phyloP scores from a whole-genome alignment of 1,284 basidiomycete species.

The Coniophora puteana region DNA sequence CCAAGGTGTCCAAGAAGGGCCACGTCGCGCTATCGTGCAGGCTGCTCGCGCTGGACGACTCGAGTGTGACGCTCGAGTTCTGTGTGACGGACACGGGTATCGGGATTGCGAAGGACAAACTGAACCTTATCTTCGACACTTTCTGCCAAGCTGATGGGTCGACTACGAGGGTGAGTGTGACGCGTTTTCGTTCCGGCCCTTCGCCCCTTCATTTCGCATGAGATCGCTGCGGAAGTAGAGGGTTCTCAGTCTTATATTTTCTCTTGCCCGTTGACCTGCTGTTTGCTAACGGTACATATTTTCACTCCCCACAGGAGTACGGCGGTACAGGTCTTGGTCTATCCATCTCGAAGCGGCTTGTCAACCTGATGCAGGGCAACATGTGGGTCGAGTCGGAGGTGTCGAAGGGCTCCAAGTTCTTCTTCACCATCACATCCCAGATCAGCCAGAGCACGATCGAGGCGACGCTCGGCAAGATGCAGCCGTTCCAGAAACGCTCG shows the following conservation, averaged over 20 bases:
- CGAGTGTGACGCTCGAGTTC: constrained; percentile 90
- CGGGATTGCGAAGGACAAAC: constrained; percentile 98
- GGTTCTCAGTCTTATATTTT: constrained; percentile 9
- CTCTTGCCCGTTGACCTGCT: constrained; percentile 8
- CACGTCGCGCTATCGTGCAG: constrained; percentile 90
- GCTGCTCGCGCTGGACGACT: constrained; percentile 69
- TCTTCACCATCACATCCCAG: constrained; percentile 91
- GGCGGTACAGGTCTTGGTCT: constrained; percentile 98
- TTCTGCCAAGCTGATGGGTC: constrained; percentile 99
- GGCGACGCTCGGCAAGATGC: constrained; percentile 70
- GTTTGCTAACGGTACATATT: no score
- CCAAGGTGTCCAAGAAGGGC: constrained; percentile 75
- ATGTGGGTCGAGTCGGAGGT: constrained; percentile 98
- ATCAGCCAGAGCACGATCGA: constrained; percentile 76
- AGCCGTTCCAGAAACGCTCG: constrained; percentile 73
- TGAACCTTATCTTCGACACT: constrained; percentile 98
- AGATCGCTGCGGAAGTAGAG: no score
- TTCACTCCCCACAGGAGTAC: constrained; percentile 77
- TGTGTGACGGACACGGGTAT: constrained; percentile 98
- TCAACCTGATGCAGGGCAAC: constrained; percentile 96
- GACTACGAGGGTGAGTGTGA: constrained; percentile 78
- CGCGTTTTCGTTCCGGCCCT: no score
- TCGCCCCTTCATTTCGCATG: no score
- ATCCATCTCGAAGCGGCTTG: constrained; percentile 92
- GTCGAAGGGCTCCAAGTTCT: constrained; percentile 92